Base-by-base conservation (phyloP, 441 rosid species). In the Eutrema salsugineum region DNA sequence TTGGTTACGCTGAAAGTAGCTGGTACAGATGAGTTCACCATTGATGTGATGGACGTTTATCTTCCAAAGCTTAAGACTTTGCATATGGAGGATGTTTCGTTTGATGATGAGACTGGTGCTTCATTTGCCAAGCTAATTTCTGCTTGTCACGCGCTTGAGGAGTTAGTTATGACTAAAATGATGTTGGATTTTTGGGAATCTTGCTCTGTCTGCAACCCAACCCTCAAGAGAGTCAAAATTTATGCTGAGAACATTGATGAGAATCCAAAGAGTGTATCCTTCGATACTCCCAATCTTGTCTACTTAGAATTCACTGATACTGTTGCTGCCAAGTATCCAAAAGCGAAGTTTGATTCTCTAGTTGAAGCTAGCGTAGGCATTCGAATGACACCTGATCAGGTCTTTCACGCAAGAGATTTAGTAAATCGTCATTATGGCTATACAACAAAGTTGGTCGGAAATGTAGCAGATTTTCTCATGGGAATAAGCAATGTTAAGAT, bases 41-140 rank as follows among this genome's bases (percentile, higher is more conserved):
- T 66, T 49, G 67, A 66, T n/a, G 48, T 48, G 0, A 6, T 3
- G 20, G 39, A 66, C 3, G 19, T 66, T 20, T 73, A 0, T 22
- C 67, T 73, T 15, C 72, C 77, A 40, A 73, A 66, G 39, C 72
- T 73, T 4, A 58, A 49, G 67, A 39, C 47, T 57, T 42, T 59
- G 54, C 43, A 58, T 58, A 3, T 73, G 6, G 8, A 5, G 20
- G 47, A 24, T n/a, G 28, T 57, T 58, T 1, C 20, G 0, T 66
- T 64, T 3, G 11, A 0, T 4, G 77, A 72, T 6, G 51, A 47
- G 42, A 20, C 11, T 47, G 77, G 77, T 72, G 51, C 39, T 56
- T 35, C 24, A 8, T 72, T 72, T 72, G 65, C 59, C 12, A 64
- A 73, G 62, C 46, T 73, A 33, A 9, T 73, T 32, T 66, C 72